Evolutionary conservation across 257 asterid species (phyloP).

Genomic region (Rubia yunnanensis): DNA sequence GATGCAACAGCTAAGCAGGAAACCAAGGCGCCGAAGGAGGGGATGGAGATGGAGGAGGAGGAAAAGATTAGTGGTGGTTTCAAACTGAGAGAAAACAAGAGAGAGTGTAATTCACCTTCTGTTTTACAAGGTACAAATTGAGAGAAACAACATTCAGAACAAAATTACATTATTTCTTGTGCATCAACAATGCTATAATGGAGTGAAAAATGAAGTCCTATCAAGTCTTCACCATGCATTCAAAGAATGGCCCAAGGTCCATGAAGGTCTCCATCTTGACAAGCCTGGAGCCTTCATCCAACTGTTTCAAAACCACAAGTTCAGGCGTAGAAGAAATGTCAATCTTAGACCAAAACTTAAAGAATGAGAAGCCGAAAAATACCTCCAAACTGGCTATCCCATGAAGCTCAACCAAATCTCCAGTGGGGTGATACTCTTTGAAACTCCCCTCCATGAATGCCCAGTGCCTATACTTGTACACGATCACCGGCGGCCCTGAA

Average conservation of each 20-base stretch:
- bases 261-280: not conserved
- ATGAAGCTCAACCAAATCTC: slow-evolving; percentile 42
- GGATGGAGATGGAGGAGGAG: not conserved
- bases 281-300: not conserved
- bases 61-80: not conserved
- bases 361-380: slow-evolving; percentile 2
- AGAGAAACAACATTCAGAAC: not conserved
- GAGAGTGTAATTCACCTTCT: not conserved
- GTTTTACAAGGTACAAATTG: not conserved
- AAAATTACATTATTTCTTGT: not conserved
- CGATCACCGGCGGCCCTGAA: slow-evolving; percentile 63
- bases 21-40: not conserved
- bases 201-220: not conserved
- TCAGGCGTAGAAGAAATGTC: not conserved
- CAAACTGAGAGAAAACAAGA: too few relatives aligned
- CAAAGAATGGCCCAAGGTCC: not conserved
- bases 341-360: not conserved
- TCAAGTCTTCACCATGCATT: not conserved
- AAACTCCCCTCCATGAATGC: slow-evolving; percentile 65
- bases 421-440: slow-evolving; percentile 47
- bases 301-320: not conserved
- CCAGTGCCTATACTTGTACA: slow-evolving; percentile 72
- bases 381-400: slow-evolving; percentile 50
- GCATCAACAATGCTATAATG: not conserved
- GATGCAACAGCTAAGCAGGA: not conserved